phyloP scores from a whole-genome alignment of 345 rosid genomes.

The Lepidium didymum region DNA sequence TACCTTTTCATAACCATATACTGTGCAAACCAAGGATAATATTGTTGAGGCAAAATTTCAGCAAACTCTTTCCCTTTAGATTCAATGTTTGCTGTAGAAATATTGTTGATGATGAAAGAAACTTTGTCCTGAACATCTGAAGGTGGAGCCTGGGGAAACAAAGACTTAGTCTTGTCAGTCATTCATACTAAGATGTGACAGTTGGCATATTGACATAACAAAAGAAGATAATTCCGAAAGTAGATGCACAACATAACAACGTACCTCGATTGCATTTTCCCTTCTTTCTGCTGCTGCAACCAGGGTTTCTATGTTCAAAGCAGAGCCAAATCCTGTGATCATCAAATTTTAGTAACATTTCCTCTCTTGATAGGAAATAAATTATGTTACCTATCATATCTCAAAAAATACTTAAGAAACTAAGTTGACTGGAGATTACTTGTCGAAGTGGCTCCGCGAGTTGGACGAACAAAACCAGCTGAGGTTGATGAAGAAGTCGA shows the following conservation, averaged over 20 bases:
- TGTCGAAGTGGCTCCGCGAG: constrained; percentile 65
- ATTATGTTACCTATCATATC: not conserved
- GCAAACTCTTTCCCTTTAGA: constrained; percentile 77
- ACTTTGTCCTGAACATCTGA: constrained; percentile 82
- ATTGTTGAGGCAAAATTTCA: constrained; percentile 73
- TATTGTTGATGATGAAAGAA: constrained; percentile 84
- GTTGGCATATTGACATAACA: not conserved
- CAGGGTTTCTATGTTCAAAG: constrained; percentile 91
- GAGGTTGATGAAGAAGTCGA: constrained; percentile 44
- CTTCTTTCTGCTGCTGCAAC: constrained; percentile 97
- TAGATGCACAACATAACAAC: not conserved
- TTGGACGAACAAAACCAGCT: constrained; percentile 55
- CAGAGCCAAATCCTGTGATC: constrained; percentile 86
- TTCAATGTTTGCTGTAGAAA: constrained; percentile 72
- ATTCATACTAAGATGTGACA: not conserved
- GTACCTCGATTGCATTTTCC: constrained; percentile 82
- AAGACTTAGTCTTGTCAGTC: not conserved
- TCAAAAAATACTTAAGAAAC: not conserved
- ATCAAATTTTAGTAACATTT: not conserved
- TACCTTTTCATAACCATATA: constrained; percentile 99
- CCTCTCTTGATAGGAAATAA: not conserved
- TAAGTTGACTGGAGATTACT: constrained; percentile 43
- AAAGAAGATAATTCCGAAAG: not conserved
- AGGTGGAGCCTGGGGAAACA: constrained; percentile 60
- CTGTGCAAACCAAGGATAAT: constrained; percentile 94